Evolutionary conservation across 1,284 basidiomycete species (phyloP).

Genomic region (Prillingera fragicola): DNA sequence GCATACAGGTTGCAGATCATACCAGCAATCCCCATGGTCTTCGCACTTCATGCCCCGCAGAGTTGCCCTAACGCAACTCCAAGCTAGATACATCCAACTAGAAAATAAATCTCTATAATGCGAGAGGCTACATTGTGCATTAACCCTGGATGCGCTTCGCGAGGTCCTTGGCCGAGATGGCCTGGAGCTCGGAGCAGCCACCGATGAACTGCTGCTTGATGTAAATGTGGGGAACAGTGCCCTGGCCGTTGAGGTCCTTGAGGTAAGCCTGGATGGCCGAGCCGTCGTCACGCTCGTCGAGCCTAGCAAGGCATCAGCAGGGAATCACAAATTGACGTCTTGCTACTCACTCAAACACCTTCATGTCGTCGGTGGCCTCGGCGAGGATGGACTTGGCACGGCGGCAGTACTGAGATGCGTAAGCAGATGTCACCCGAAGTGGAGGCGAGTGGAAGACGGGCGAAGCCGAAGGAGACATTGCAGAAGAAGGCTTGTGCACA

Average conservation of each 20-base stretch:
- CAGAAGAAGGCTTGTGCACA: no score
- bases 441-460: neutral
- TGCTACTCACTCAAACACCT: slow-evolving; percentile 41
- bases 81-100: no score
- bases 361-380: slow-evolving; percentile 30
- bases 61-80: no score
- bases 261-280: slow-evolving; percentile 46
- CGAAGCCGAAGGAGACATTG: no score
- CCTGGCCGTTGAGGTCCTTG: slow-evolving; percentile 39
- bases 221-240: slow-evolving; percentile 47
- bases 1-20: no score
- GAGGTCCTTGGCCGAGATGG: slow-evolving; percentile 33
- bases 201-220: slow-evolving; percentile 46
- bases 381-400: slow-evolving; percentile 38
- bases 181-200: slow-evolving; percentile 45
- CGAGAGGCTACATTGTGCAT: no score
- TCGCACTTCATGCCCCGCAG: no score
- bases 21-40: no score
- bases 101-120: no score
- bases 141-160: slow-evolving; percentile 32
- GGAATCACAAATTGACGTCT: neutral
- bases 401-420: slow-evolving; percentile 39
- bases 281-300: slow-evolving; percentile 44
- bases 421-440: neutral
- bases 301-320: slow-evolving; percentile 24